phyloP scores from a whole-genome alignment of 257 asterid genomes.

The Buddleja alternifolia region DNA sequence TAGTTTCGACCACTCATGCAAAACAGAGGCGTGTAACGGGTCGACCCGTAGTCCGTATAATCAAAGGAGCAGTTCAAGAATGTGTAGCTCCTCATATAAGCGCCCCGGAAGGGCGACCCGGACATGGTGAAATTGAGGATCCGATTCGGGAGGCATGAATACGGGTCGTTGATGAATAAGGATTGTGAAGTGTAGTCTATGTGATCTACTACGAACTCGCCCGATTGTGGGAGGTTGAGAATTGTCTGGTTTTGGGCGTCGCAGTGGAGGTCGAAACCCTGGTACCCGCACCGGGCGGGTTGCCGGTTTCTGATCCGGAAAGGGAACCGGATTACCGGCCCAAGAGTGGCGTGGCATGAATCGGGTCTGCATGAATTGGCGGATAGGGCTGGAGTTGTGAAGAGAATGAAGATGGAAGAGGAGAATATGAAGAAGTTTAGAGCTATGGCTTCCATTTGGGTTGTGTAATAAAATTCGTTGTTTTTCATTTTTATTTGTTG shows the following conservation, averaged over 20 bases:
- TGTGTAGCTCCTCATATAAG: constrained; percentile 31
- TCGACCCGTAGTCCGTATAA: constrained; percentile 13
- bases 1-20: constrained; percentile 52
- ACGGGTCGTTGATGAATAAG: constrained; percentile 60
- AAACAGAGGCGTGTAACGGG: constrained; percentile 32
- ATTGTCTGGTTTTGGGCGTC: constrained; percentile 52
- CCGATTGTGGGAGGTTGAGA: constrained; percentile 60
- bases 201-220: constrained; percentile 63
- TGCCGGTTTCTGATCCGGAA: constrained; percentile 53
- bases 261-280: constrained; percentile 77
- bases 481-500: neutral
- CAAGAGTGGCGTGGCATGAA: constrained; percentile 42
- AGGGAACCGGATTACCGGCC: constrained; percentile 71
- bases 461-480: neutral
- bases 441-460: constrained; percentile 26
- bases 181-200: constrained; percentile 60
- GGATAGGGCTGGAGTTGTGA: constrained; percentile 23
- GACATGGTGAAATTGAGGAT: constrained; percentile 46
- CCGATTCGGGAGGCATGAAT: constrained; percentile 56
- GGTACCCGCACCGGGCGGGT: constrained; percentile 56
- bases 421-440: constrained; percentile 24
- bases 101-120: constrained; percentile 51
- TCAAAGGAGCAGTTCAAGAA: constrained; percentile 62
- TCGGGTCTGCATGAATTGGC: constrained; percentile 48
- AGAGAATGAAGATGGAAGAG: constrained; percentile 23